Conservation (phyloP, 805 yeast species). For the Pachysolen tannophilus region DNA sequence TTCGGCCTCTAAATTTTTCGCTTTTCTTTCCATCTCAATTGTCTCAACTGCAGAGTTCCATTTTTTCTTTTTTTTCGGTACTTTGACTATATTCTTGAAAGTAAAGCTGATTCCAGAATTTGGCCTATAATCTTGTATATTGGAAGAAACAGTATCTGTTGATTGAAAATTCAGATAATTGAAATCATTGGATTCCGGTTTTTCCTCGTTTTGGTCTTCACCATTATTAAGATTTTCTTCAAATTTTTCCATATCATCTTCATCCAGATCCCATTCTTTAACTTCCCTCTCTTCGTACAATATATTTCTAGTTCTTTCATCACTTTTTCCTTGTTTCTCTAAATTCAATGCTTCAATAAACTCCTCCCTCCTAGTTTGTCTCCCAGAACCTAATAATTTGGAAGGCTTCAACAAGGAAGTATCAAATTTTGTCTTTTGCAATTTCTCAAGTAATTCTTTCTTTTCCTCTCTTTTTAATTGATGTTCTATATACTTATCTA, state of each 20-base stretch:
- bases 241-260: constrained; percentile 18
- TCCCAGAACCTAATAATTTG: constrained; percentile 71
- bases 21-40: constrained; percentile 34
- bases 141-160: constrained; percentile 24
- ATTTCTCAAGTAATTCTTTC: constrained; percentile 63
- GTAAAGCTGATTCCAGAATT: constrained; percentile 68
- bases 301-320: constrained; percentile 51
- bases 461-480: constrained; percentile 86
- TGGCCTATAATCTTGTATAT: constrained; percentile 68
- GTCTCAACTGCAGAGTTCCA: constrained; percentile 59
- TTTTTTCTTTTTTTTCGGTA: constrained; percentile 42
- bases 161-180: constrained; percentile 19
- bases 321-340: constrained; percentile 66
- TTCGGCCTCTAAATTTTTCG: constrained; percentile 45
- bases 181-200: not conserved
- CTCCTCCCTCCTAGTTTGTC: constrained; percentile 57
- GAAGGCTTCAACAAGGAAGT: constrained; percentile 63
- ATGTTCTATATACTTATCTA: constrained; percentile 89
- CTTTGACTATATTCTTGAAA: constrained; percentile 46
- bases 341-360: constrained; percentile 67
- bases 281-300: constrained; percentile 64
- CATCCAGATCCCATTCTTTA: constrained; percentile 48
- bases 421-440: constrained; percentile 63
- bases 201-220: constrained; percentile 4
- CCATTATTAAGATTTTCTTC: constrained; percentile 19